phyloP scores from a whole-genome alignment of 225 moss, liverwort and hornwort genomes.

The Straminergon stramineum region DNA sequence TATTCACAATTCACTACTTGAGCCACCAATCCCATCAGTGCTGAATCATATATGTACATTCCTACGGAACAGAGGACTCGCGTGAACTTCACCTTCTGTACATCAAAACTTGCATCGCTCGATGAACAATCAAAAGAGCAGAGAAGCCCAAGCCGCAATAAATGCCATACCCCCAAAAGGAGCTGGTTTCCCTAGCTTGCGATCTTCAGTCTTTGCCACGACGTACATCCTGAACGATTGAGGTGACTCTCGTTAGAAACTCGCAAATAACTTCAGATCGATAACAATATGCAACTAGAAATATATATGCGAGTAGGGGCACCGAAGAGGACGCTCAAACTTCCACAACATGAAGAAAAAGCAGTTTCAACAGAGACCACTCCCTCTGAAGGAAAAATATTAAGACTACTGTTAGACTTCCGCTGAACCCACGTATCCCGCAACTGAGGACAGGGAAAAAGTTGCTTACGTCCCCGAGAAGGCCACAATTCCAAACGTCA shows the following conservation, averaged over 20 bases:
- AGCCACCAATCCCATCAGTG: background rate
- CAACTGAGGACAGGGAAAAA: background rate
- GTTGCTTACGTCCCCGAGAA: conserved; percentile 80
- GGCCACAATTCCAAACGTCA: conserved; percentile 63
- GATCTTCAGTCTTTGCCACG: conserved; percentile 56
- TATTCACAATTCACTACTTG: background rate
- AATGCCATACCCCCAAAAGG: conserved; percentile 76
- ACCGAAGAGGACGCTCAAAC: background rate
- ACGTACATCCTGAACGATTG: conserved; percentile 49
- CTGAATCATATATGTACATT: background rate
- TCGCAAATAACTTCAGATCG: background rate
- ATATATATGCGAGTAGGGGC: background rate
- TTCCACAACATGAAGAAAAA: background rate
- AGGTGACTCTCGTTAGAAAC: background rate
- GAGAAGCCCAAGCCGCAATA: conserved; percentile 64
- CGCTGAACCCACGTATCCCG: background rate
- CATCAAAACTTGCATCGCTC: background rate
- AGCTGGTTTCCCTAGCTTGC: conserved; percentile 45
- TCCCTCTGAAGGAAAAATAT: background rate
- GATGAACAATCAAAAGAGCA: conserved; percentile 47
- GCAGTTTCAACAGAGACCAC: background rate
- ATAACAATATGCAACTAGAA: background rate
- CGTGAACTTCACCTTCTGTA: background rate
- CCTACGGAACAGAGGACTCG: background rate
- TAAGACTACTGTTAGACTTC: background rate